Evolutionary conservation across 768 basidiomycete species (phyloP).

Genomic region (Infundibulicybe gibba): DNA sequence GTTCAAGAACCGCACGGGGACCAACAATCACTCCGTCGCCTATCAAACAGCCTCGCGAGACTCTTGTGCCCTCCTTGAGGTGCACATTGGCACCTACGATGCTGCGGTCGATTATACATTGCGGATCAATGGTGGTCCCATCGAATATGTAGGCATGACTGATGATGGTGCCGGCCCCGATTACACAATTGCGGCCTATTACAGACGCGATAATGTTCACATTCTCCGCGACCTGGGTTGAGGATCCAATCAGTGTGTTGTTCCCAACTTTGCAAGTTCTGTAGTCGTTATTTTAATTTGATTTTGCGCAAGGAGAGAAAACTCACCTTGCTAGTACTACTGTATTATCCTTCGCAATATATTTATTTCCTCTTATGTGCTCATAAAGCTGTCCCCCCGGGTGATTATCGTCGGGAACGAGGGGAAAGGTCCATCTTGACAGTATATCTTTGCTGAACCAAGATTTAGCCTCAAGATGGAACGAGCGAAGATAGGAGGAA

Average conservation of each 20-base stretch:
- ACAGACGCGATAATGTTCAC: constrained; percentile 70
- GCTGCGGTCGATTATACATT: constrained; percentile 69
- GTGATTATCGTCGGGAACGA: constrained; percentile 93
- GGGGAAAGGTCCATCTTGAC: constrained; percentile 90
- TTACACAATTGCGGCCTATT: constrained; percentile 69
- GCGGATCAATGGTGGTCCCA: constrained; percentile 64
- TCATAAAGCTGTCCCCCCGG: constrained; percentile 82
- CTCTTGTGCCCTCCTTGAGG: constrained; percentile 59
- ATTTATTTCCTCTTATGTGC: constrained; percentile 84
- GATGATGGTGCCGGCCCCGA: constrained; percentile 71
- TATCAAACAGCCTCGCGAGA: constrained; percentile 79
- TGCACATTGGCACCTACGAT: constrained; percentile 79
- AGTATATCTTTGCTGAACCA: constrained; percentile 84
- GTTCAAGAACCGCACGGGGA: constrained; percentile 57
- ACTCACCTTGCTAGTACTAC: constrained; percentile 81
- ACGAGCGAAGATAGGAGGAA: neutral
- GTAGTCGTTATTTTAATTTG: constrained; percentile 2
- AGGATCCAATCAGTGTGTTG: constrained; percentile 83
- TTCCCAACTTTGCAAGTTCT: constrained; percentile 82
- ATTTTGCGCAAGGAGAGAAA: neutral
- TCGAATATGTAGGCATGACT: constrained; percentile 83
- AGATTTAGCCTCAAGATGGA: neutral
- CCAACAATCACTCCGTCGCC: constrained; percentile 82
- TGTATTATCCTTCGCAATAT: constrained; percentile 75
- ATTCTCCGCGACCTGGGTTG: constrained; percentile 62